Evolutionary conservation across 108 stramenopile species (phyloP).

Genomic region (Stephanodiscus triporus): DNA sequence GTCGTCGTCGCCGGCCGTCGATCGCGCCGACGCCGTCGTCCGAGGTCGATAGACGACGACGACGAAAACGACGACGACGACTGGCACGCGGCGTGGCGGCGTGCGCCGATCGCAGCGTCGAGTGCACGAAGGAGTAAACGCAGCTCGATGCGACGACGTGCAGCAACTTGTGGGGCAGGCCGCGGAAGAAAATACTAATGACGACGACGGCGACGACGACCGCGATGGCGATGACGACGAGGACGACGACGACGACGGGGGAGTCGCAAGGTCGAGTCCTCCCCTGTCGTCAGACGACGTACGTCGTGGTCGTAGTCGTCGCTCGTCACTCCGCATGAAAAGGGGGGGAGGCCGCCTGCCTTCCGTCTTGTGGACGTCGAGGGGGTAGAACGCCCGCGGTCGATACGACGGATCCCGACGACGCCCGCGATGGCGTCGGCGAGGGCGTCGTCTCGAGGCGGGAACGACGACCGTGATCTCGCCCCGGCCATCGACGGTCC

Average conservation of each 20-base stretch:
- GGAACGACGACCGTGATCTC: too few species aligned
- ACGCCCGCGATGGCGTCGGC: constrained; percentile 88
- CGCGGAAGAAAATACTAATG: constrained; percentile 60
- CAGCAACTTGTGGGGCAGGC: constrained; percentile 72
- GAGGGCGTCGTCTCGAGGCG: constrained; percentile 55
- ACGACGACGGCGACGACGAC: constrained; percentile 5
- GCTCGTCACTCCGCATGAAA: too few species aligned
- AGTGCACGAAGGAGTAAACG: constrained; percentile 88
- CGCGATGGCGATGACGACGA: not conserved
- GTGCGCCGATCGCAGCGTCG: constrained; percentile 62
- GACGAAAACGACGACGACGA: not conserved
- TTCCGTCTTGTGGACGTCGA: constrained; percentile 86
- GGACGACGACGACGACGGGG: constrained; percentile 1
- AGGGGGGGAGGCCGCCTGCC: constrained; percentile 51
- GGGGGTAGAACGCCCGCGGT: constrained; percentile 90
- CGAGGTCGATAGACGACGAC: constrained; percentile 36
- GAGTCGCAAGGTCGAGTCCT: too few species aligned
- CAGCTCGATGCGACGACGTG: constrained; percentile 86
- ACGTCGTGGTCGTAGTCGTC: not conserved
- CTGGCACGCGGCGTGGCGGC: too few species aligned
- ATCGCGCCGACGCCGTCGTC: constrained; percentile 76
- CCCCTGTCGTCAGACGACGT: not conserved
- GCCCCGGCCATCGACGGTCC: too few species aligned
- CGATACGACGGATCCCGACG: constrained; percentile 78
- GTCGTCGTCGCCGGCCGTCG: constrained; percentile 63